These are phyloP conservation scores for Globisporangium yorkense DNA, from an alignment of 352 stramenopile species.

Conservation along the genomic window DNA sequence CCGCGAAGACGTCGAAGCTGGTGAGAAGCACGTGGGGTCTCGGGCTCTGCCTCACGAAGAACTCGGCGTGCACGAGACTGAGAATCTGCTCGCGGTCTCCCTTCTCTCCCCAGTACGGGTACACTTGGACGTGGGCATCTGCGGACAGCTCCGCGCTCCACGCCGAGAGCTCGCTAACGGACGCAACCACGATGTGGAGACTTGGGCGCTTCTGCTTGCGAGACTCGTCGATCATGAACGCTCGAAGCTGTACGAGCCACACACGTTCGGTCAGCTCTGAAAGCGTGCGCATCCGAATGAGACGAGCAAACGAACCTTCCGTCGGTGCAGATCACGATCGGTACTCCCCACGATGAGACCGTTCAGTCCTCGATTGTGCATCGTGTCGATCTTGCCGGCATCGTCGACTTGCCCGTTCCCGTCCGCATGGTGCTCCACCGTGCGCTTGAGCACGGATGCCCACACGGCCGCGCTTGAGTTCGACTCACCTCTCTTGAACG, in stretches of 20 bases:
- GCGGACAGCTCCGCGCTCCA: conserved; percentile 35
- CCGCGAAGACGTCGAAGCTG: conserved; percentile 49
- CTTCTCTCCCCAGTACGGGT: conserved; percentile 50
- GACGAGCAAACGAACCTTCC: conserved; percentile 2
- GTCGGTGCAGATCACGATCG: conserved; percentile 10
- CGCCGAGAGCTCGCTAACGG: conserved; percentile 22
- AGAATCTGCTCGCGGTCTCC: conserved; percentile 33
- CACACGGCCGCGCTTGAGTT: neutral
- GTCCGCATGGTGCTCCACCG: neutral
- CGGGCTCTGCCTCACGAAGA: conserved; percentile 20
- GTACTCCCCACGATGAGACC: conserved; percentile 14
- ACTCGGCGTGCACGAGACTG: conserved; percentile 30
- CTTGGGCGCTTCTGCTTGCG: conserved; percentile 20
- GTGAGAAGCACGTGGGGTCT: conserved; percentile 46
- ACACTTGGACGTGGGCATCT: conserved; percentile 22
- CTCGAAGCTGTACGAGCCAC: conserved; percentile 14
- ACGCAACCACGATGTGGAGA: conserved; percentile 43
- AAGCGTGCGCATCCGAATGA: neutral
- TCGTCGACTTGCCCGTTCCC: neutral
- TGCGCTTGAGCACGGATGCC: neutral
- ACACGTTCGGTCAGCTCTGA: neutral
- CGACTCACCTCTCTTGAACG: conserved; percentile 6
- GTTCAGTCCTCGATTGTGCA: conserved; percentile 26
- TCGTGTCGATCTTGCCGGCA: conserved; percentile 3
- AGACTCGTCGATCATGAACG: conserved; percentile 23